A percentile compares a stretch with the other conserved stretches of the same genome.
phyloP scores from a whole-genome alignment of 257 asterid genomes.

The Rhazya stricta region DNA sequence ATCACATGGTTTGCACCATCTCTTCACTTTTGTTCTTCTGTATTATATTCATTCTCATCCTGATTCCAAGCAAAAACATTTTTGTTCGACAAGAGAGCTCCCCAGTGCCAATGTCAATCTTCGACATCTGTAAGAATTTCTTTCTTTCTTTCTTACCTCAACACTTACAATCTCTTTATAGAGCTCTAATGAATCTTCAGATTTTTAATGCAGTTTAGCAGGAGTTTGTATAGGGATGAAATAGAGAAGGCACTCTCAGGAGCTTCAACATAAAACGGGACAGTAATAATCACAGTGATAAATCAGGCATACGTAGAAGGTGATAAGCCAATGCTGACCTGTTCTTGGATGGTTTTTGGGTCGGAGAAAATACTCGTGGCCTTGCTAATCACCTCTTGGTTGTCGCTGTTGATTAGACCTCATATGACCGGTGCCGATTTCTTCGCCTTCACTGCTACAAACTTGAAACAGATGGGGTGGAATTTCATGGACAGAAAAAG shows the following conservation, averaged over 20 bases:
- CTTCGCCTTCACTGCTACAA: slow-evolving; percentile 43
- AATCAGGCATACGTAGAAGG: slow-evolving; percentile 51
- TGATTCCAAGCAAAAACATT: slow-evolving; percentile 2
- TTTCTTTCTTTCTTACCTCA: background rate
- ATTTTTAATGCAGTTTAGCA: slow-evolving; percentile 7
- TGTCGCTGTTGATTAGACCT: slow-evolving; percentile 41
- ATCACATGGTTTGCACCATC: background rate
- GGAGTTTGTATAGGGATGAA: slow-evolving; percentile 18
- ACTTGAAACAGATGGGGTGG: slow-evolving; percentile 40
- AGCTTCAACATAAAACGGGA: slow-evolving; percentile 31
- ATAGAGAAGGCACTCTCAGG: slow-evolving; percentile 29
- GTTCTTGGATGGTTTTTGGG: slow-evolving; percentile 54
- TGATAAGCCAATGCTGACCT: slow-evolving; percentile 41
- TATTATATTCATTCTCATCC: slow-evolving; percentile 2
- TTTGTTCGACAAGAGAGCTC: background rate
- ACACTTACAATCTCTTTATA: no score
- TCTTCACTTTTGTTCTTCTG: background rate
- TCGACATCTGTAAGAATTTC: background rate
- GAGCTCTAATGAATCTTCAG: background rate
- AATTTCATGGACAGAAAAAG: slow-evolving; percentile 31
- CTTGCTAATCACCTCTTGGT: slow-evolving; percentile 29
- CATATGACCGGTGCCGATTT: slow-evolving; percentile 39
- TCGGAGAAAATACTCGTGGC: slow-evolving; percentile 35
- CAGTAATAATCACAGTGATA: slow-evolving; percentile 37
- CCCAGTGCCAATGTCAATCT: slow-evolving; percentile 1